phyloP scores from a whole-genome alignment of 139 green algal genomes.

The Spirogloea muscicola region DNA sequence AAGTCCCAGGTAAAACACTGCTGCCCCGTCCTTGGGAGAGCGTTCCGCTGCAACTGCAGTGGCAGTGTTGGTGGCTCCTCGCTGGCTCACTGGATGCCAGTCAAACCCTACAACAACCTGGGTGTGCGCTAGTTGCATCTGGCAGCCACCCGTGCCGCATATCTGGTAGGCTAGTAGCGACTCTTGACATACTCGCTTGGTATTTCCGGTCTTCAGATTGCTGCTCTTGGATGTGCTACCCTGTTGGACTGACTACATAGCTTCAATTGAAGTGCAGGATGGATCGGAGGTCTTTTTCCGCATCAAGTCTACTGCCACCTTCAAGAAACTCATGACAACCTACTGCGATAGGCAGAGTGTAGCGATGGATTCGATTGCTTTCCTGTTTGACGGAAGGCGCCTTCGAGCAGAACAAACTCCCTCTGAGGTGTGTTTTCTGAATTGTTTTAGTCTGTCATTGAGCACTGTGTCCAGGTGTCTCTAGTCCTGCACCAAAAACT shows the following conservation, averaged over 20 bases:
- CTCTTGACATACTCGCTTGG: too few species aligned
- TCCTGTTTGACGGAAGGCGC: constrained; percentile 55
- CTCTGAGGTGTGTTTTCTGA: constrained; percentile 38
- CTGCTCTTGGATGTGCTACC: too few species aligned
- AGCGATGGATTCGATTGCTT: constrained; percentile 45
- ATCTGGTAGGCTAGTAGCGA: too few species aligned
- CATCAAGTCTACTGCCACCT: constrained; percentile 51
- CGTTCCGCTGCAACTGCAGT: too few species aligned
- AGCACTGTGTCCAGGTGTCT: constrained; percentile 48
- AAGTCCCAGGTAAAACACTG: constrained; percentile 52
- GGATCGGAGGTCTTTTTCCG: constrained; percentile 56
- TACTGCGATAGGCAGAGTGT: constrained; percentile 54
- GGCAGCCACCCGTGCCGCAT: too few species aligned
- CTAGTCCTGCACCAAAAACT: constrained; percentile 54
- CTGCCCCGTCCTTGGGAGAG: too few species aligned
- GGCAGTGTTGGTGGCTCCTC: too few species aligned
- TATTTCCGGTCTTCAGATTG: neutral
- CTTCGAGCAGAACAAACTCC: constrained; percentile 52
- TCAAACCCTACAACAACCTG: too few species aligned
- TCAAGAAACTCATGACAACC: constrained; percentile 60
- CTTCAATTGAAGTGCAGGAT: constrained; percentile 48
- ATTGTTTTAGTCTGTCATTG: constrained; percentile 25
- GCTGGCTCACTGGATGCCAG: too few species aligned
- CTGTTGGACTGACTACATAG: neutral
- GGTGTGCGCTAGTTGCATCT: too few species aligned